These are phyloP conservation scores for Anthracocystis panici-leucophaei DNA, from an alignment of 1,284 basidiomycete species.

Conservation along the genomic window DNA sequence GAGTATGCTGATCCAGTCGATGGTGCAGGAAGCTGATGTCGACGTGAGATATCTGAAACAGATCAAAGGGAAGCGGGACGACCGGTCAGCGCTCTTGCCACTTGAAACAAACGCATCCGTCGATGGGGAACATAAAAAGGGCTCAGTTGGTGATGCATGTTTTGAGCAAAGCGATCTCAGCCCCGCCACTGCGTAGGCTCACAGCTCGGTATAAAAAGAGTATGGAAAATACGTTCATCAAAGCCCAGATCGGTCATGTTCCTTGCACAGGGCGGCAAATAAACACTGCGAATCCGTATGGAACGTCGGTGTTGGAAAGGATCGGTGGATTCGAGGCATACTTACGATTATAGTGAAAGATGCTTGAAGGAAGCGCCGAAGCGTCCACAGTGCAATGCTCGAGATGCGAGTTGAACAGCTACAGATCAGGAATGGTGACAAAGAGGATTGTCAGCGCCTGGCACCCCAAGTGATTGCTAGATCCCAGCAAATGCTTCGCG, in stretches of 20 bases:
- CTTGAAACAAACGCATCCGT: background rate
- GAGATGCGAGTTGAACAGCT: background rate
- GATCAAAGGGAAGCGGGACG: background rate
- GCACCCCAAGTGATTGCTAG: background rate
- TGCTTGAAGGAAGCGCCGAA: background rate
- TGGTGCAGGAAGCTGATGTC: too few relatives aligned
- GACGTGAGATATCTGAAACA: background rate
- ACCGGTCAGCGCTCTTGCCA: conserved; percentile 7
- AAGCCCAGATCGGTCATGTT: conserved; percentile 15
- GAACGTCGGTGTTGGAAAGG: conserved; percentile 11
- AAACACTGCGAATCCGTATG: conserved; percentile 13
- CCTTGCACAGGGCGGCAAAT: background rate
- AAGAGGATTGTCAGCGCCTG: conserved; percentile 11
- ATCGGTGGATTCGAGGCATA: conserved; percentile 1
- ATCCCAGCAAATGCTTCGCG: conserved; percentile 3
- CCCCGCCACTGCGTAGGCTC: conserved; percentile 58
- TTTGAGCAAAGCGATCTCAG: conserved; percentile 54
- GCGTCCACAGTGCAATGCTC: background rate
- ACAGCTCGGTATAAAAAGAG: conserved; percentile 53
- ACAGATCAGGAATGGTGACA: background rate
- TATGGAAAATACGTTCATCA: conserved; percentile 58
- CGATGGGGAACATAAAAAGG: conserved; percentile 6
- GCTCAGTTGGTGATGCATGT: conserved; percentile 62
- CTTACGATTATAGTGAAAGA: conserved; percentile 20
- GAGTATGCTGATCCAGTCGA: conserved; percentile 4